Base-by-base conservation (phyloP, 192 early-diverging fungal genomes). In the Podila horticola region DNA sequence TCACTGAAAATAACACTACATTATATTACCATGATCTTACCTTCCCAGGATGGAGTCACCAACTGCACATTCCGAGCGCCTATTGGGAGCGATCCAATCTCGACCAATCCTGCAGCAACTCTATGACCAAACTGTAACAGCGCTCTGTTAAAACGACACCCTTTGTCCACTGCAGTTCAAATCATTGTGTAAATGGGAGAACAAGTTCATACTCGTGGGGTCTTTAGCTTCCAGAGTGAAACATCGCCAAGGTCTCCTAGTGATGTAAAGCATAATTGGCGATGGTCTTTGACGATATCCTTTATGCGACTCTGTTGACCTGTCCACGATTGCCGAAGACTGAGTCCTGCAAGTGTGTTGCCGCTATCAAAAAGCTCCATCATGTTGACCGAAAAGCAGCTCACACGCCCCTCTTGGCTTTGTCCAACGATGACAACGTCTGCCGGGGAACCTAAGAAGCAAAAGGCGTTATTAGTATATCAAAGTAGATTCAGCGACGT, bases 321-420 rank as follows among this genome's bases (percentile, higher is more conserved):
- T 10, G 83, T 72, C 94, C 94, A 95, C 19, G 89, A 90, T 62
- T 89, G 85, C 48, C 85, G 73, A 11, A 94, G 65, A 20, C 84
- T 71, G 7, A 95, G 71, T 34, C 86, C 87, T 7, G 93, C 87
- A 15, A 82, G 66, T 58, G 86, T 88, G 74, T 88, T 88, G 2
- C 83, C 83, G 19, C 75, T 86, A 29, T 91, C 91, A 71, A 95
- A 93, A 34, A 95, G 91, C 51, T 96, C 93, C 75, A 94, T 87
- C 33, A 96, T 74, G 60, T 93, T 91, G 67, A 94, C 89, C 28
- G 88, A 87, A 67, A 93, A 95, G 28, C 86, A 85, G 63, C 88
- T 88, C 28, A 95, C 67, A 3, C 88, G 86, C 3, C 92, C 93
- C 31, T 90, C 86, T 6, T 74, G 79, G 70, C 83, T 88, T 52